Percentiles rank a stretch among this genome's conserved stretches.
Evolutionary conservation across 768 basidiomycete genomes (phyloP).

Genomic region (Lanmaoa rubissima): DNA sequence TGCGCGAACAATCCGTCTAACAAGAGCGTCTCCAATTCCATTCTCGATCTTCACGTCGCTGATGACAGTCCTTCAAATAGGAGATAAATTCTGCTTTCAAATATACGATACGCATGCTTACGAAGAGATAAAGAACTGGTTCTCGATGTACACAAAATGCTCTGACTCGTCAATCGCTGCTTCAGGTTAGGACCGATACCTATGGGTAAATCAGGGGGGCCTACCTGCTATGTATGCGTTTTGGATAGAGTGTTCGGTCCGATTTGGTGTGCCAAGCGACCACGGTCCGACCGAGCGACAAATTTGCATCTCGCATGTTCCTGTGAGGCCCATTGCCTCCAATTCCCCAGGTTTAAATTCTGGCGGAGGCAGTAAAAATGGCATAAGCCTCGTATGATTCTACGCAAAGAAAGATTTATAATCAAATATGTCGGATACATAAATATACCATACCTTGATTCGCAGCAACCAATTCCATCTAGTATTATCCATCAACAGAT

Average conservation of each 20-base stretch:
- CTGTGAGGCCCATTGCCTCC: conserved; percentile 75
- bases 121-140: conserved; percentile 91
- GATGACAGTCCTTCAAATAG: conserved; percentile 64
- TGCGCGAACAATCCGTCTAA: conserved; percentile 86
- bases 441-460: conserved; percentile 67
- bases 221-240: conserved; percentile 89
- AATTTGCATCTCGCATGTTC: conserved; percentile 96
- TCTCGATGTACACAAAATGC: conserved; percentile 98
- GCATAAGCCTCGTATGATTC: conserved; percentile 93
- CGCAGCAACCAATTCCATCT: conserved; percentile 95
- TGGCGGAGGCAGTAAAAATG: conserved; percentile 89
- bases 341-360: conserved; percentile 87
- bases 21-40: conserved; percentile 90
- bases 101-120: conserved; percentile 36
- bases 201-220: not conserved
- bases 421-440: not conserved
- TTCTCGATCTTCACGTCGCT: conserved; percentile 89
- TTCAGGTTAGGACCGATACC: not conserved
- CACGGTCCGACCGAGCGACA: conserved; percentile 94
- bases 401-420: conserved; percentile 27
- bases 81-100: not conserved
- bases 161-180: conserved; percentile 90
- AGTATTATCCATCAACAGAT: conserved; percentile 5
- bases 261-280: conserved; percentile 89
- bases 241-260: conserved; percentile 89